These are phyloP conservation scores for Astrothelium subdiscretum DNA, from an alignment of 495 filamentous ascomycete genomes.

Conservation along the genomic window DNA sequence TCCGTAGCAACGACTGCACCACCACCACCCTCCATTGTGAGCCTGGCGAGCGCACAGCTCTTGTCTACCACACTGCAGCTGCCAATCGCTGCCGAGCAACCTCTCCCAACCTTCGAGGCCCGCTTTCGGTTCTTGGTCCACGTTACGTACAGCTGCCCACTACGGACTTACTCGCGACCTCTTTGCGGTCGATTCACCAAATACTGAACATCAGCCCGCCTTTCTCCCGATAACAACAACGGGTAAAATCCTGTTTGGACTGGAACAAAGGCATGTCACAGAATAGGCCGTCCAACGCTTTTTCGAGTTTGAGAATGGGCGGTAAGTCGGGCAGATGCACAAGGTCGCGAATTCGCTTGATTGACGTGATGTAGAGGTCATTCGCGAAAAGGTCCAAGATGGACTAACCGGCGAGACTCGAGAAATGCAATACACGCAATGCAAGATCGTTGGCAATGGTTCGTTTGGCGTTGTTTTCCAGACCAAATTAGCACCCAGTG, in stretches of 20 bases:
- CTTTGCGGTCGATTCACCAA: conserved; percentile 29
- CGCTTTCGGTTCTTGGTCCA: background rate
- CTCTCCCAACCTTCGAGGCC: background rate
- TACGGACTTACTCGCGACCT: conserved; percentile 38
- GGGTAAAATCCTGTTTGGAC: background rate
- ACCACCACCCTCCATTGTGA: background rate
- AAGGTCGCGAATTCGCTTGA: conserved; percentile 1
- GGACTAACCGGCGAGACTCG: conserved; percentile 89
- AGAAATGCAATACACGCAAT: conserved; percentile 97
- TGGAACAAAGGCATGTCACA: conserved; percentile 45
- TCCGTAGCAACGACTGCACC: background rate
- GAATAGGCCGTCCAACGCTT: conserved; percentile 56
- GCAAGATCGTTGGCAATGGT: conserved; percentile 99
- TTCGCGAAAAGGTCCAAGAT: conserved; percentile 98
- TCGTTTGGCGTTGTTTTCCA: conserved; percentile 99
- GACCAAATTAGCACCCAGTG: conserved; percentile 91
- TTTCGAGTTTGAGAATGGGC: conserved; percentile 71
- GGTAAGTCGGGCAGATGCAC: conserved; percentile 41
- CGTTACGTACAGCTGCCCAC: conserved; percentile 30
- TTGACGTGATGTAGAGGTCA: conserved; percentile 57
- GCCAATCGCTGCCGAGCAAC: background rate
- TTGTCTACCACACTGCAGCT: background rate
- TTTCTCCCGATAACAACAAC: conserved; percentile 32
- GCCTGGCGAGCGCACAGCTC: background rate
- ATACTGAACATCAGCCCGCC: conserved; percentile 39